Base-by-base conservation (phyloP, 495 filamentous ascomycete species). In the Rhizodiscina lignyota region DNA sequence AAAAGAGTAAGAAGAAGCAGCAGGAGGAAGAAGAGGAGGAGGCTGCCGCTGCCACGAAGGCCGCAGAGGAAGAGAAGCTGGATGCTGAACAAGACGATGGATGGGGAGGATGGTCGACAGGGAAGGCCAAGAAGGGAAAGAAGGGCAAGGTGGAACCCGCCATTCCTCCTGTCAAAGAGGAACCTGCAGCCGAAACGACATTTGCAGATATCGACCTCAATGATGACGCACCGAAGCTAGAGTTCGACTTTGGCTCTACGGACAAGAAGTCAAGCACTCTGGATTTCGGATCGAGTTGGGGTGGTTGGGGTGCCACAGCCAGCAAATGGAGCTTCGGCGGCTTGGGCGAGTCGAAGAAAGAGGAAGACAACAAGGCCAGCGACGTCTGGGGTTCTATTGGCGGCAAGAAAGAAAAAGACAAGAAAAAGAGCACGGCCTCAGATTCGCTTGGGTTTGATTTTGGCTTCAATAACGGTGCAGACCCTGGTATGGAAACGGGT, bases 81-180 rank as follows among this genome's bases (percentile, higher is more conserved):
- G 55, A 47, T 10, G 34, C 47, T 8, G 34, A 38, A 22, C 28
- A 50, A 3, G 43, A 37, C 1, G 57, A 63, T n/a, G 53, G 53
- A 18, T 60, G 56, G 44, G 57, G 56, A 17, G 44, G 44, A 12
- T 63, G 59, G 28, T 35, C 43, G 4, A 32, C 52, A 5, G 34
- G 41, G 34, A 40, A 37, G 34, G 41, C 38, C 34, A 52, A 52
- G 38, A 55, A 55, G 39, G 37, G 40, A 24, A 49, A 47, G 46
- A 32, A 32, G 30, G 18, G 18, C 11, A 32, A 32, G n/a, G 43
- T 43, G 21, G 38, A 38, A 10, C 36, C 48, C 6, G 34, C 42
- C 6, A 36, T 30, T n/a, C 37, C 47, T 15, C 38, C 38, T 13
- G 21, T 16, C 16, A 16, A 32, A 18, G 30, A 32, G 10, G 17